phyloP scores from a whole-genome alignment of 352 stramenopile genomes.

The Pythium diclinum region DNA sequence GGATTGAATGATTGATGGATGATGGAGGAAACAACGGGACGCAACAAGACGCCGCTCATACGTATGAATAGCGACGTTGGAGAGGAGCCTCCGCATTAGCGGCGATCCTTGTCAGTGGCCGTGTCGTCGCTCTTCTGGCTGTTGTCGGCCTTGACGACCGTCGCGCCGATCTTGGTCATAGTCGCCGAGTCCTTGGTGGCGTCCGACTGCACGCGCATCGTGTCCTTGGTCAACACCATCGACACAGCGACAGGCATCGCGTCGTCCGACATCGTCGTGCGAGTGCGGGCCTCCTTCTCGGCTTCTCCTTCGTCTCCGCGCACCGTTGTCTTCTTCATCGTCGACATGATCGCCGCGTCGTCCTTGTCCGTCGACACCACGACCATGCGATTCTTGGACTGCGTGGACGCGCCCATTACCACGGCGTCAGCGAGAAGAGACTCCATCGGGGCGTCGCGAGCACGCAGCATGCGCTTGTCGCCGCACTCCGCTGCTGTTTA shows the following conservation, averaged over 20 bases:
- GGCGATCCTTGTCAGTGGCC: not conserved
- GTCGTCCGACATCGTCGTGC: not conserved
- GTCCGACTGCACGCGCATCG: constrained; percentile 13
- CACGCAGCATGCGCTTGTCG: constrained; percentile 3
- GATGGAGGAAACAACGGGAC: not conserved
- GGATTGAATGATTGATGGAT: not conserved
- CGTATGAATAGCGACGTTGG: not conserved
- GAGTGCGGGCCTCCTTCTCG: not conserved
- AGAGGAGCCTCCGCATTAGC: not conserved
- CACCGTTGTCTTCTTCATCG: constrained; percentile 4
- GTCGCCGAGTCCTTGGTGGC: constrained; percentile 11
- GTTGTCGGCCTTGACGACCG: constrained; percentile 5
- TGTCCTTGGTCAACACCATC: not conserved
- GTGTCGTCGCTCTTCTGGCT: not conserved
- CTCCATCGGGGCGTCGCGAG: not conserved
- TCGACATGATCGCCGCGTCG: constrained; percentile 19
- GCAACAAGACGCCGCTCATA: not conserved
- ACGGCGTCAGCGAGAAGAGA: constrained; percentile 9
- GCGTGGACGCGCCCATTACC: constrained; percentile 14
- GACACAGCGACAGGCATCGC: constrained; percentile 1
- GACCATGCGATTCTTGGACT: constrained; percentile 13
- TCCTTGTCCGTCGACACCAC: constrained; percentile 9
- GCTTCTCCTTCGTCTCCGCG: not conserved
- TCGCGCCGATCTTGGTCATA: constrained; percentile 14
- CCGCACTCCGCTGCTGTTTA: not conserved